Evolutionary conservation across 2,329 filamentous ascomycete genomes (phyloP).

Genomic region (Tolypocladium tundrense): DNA sequence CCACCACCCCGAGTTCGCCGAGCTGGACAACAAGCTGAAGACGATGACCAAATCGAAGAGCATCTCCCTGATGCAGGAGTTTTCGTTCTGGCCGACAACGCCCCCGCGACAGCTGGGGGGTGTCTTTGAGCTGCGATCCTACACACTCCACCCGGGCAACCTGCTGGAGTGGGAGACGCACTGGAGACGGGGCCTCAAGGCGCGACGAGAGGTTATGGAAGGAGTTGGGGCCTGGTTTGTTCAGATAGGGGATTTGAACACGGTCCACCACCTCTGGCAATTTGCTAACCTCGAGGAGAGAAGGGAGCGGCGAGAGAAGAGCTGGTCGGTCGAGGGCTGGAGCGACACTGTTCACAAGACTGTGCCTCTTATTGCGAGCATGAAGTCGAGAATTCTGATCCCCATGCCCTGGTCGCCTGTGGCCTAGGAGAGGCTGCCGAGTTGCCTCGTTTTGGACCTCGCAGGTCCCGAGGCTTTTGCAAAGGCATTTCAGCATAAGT

Average conservation of each 20-base stretch:
- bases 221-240: conserved; percentile 98
- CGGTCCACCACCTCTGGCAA: conserved; percentile 96
- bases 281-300: conserved; percentile 95
- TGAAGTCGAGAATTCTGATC: conserved; percentile 89
- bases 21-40: conserved; percentile 78
- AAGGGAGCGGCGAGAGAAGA: conserved; percentile 81
- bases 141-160: conserved; percentile 91
- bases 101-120: conserved; percentile 83
- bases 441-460: neutral
- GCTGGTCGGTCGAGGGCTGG: conserved; percentile 93
- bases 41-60: conserved; percentile 75
- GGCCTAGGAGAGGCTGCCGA: conserved; percentile 36
- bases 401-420: conserved; percentile 97
- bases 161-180: conserved; percentile 98
- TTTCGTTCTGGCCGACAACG: conserved; percentile 98
- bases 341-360: conserved; percentile 97
- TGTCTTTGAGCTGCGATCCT: conserved; percentile 90
- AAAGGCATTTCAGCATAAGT: neutral
- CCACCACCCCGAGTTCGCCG: conserved; percentile 69
- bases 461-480: neutral
- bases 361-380: conserved; percentile 88
- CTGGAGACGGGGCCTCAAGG: conserved; percentile 86
- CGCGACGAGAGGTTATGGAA: conserved; percentile 94
- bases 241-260: conserved; percentile 95
- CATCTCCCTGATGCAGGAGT: conserved; percentile 95